Evolutionary conservation across 2,329 filamentous ascomycete species (phyloP).

Genomic region (Cladophialophora immunda): DNA sequence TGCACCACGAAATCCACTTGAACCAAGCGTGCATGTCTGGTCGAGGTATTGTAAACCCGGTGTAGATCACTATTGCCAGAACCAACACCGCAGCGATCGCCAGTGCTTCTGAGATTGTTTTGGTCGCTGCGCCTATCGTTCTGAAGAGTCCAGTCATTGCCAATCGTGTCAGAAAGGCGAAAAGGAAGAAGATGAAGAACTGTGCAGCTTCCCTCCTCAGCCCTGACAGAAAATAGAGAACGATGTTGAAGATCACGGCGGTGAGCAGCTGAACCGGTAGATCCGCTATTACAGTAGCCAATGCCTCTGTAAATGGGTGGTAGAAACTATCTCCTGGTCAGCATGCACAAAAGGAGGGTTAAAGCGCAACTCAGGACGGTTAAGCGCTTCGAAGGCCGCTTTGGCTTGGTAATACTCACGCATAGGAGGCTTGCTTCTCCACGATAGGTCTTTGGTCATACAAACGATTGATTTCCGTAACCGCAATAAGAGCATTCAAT

Average conservation of each 20-base stretch:
- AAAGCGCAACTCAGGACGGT: slow-evolving; percentile 60
- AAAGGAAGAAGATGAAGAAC: slow-evolving; percentile 87
- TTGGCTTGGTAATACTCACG: slow-evolving; percentile 48
- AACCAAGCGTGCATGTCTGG: slow-evolving; percentile 70
- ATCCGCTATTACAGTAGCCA: slow-evolving; percentile 84
- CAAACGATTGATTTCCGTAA: slow-evolving; percentile 12
- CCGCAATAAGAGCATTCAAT: slow-evolving; percentile 54
- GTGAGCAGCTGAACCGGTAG: slow-evolving; percentile 81
- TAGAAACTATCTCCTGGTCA: slow-evolving; percentile 61
- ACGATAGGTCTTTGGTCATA: slow-evolving; percentile 92
- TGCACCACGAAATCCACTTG: slow-evolving; percentile 72
- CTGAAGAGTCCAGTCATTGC: slow-evolving; percentile 60
- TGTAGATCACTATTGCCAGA: slow-evolving; percentile 70
- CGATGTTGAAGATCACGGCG: slow-evolving; percentile 76
- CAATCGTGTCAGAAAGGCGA: slow-evolving; percentile 67
- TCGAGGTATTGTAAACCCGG: slow-evolving; percentile 70
- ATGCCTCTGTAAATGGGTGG: slow-evolving; percentile 87
- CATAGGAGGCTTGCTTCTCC: slow-evolving; percentile 87
- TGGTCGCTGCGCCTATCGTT: slow-evolving; percentile 72
- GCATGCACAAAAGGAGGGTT: background rate
- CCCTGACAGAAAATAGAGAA: slow-evolving; percentile 87
- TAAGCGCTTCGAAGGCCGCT: background rate
- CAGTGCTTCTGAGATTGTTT: slow-evolving; percentile 70
- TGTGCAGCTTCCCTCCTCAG: slow-evolving; percentile 74
- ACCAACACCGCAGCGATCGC: slow-evolving; percentile 62